phyloP scores from a whole-genome alignment of 495 filamentous ascomycete species.

The Hyaloscypha bicolor region DNA sequence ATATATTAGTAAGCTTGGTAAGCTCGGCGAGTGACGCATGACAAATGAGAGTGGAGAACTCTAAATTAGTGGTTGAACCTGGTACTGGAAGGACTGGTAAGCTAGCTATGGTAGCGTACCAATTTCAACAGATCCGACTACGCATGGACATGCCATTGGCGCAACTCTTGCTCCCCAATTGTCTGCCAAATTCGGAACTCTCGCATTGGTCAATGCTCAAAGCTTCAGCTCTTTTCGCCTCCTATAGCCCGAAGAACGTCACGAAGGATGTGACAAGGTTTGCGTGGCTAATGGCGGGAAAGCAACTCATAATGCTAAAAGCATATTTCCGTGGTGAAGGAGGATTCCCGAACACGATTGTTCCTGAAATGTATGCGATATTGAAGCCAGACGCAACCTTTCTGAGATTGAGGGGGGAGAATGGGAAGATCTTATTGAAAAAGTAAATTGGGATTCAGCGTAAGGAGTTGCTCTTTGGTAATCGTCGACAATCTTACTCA shows the following conservation, averaged over 20 bases:
- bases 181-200: slow-evolving; percentile 41
- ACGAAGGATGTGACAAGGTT: slow-evolving; percentile 39
- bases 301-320: slow-evolving; percentile 66
- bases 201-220: slow-evolving; percentile 59
- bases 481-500: too few species aligned
- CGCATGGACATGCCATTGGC: slow-evolving; percentile 26
- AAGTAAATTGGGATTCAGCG: too few species aligned
- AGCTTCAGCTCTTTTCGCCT: slow-evolving; percentile 60
- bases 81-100: slow-evolving; percentile 42
- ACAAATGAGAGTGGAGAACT: slow-evolving; percentile 50
- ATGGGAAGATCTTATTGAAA: too few species aligned
- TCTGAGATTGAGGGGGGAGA: too few species aligned
- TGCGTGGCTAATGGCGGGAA: slow-evolving; percentile 66
- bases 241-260: too few species aligned
- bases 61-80: slow-evolving; percentile 20
- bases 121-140: slow-evolving; percentile 49
- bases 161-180: slow-evolving; percentile 47
- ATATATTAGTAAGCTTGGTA: too few species aligned
- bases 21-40: too few species aligned
- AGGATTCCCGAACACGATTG: slow-evolving; percentile 31
- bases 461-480: too few species aligned
- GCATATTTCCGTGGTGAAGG: slow-evolving; percentile 11
- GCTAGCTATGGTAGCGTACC: too few species aligned
- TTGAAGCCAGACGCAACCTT: slow-evolving; percentile 44
- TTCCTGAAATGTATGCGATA: slow-evolving; percentile 49